phyloP scores from a whole-genome alignment of 192 early-diverging fungal species.

The Coemansia sp. region DNA sequence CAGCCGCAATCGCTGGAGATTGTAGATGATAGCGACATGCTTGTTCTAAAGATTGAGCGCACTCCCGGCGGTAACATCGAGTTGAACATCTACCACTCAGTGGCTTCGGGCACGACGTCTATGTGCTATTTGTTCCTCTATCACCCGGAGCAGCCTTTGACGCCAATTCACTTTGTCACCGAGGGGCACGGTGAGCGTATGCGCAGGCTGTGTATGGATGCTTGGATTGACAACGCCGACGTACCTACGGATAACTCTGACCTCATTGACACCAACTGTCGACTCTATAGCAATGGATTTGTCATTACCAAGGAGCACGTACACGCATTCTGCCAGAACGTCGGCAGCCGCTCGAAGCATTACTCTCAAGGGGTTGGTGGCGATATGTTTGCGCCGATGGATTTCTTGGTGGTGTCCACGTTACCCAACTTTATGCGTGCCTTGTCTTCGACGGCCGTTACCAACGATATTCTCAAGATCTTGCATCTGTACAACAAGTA shows the following conservation, averaged over 20 bases:
- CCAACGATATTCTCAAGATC: conserved; percentile 74
- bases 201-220: not conserved
- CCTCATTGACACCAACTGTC: not conserved
- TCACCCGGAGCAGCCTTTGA: not conserved
- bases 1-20: not conserved
- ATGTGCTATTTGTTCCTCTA: conserved; percentile 3
- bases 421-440: conserved; percentile 75
- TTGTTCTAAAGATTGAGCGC: not conserved
- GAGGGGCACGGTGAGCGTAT: not conserved
- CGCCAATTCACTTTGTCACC: conserved; percentile 18
- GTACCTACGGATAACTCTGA: not conserved
- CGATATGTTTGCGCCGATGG: conserved; percentile 73
- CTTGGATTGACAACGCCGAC: conserved; percentile 15
- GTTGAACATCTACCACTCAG: not conserved
- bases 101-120: not conserved
- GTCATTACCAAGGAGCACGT: conserved; percentile 73
- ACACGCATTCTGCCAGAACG: conserved; percentile 74
- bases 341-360: conserved; percentile 60
- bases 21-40: conserved; percentile 15
- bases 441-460: conserved; percentile 53
- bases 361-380: conserved; percentile 50
- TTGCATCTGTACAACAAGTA: conserved; percentile 86
- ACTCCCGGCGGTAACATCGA: not conserved
- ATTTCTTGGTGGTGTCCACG: conserved; percentile 80
- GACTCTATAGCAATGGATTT: not conserved